phyloP scores from a whole-genome alignment of 2,329 filamentous ascomycete genomes.

The Botrytis tulipae region DNA sequence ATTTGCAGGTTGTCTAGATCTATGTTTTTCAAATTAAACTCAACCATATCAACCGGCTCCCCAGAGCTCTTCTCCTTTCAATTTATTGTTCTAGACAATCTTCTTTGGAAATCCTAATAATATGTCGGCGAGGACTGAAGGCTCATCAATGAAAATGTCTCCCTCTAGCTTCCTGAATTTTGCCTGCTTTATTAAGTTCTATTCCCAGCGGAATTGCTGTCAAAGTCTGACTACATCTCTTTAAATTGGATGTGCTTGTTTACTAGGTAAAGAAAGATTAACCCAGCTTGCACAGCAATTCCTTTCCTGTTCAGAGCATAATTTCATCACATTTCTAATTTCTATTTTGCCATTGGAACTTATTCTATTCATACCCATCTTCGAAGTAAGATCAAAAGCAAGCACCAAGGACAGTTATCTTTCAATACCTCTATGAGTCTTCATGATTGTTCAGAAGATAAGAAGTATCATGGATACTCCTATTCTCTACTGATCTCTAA shows the following conservation, averaged over 20 bases:
- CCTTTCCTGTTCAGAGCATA: neutral
- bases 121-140: neutral
- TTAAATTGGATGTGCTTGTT: neutral
- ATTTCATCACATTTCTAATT: neutral
- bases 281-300: neutral
- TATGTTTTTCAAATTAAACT: neutral
- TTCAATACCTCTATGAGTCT: neutral
- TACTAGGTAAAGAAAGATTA: too few species aligned
- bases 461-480: neutral
- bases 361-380: neutral
- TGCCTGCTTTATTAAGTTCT: neutral
- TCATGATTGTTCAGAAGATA: neutral
- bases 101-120: too few species aligned
- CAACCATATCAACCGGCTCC: fast-evolving
- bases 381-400: neutral
- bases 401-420: neutral
- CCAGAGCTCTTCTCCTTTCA: neutral
- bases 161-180: neutral
- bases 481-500: neutral
- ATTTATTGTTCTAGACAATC: neutral
- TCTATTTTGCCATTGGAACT: neutral
- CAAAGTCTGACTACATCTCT: neutral
- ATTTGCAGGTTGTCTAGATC: neutral
- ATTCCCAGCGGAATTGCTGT: neutral
- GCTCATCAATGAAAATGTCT: neutral